Base-by-base conservation (phyloP, 1,284 basidiomycete genomes). In the Ganoderma boninense region DNA sequence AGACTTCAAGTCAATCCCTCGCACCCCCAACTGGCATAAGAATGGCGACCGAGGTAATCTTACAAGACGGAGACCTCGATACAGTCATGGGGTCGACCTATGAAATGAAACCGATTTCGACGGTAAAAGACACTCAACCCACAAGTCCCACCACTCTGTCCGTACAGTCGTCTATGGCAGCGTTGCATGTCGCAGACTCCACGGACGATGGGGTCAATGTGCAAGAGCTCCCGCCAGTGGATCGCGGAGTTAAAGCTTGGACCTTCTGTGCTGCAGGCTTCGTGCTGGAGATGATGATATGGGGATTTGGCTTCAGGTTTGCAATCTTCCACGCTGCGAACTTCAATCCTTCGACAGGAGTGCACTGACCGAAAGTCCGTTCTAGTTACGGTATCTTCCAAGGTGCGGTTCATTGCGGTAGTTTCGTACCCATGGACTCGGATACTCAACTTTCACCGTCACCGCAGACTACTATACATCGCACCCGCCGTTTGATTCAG, bases 271-370 rank as follows among this genome's bases (percentile, higher is more conserved):
- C 67, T 44, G 62, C 70, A 2, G 69, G 44, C 16, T 71, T 71
- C 23, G 42, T 73, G 0, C 76, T 84, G 7, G 81, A 84, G 69
- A 79, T 79, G 35, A 75, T 85, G 66, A 77, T 84, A 26, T 85
- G 83, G 83, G 81, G 83, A 6, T 73, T 73, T 16, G 69, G 72
- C 20, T 73, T 73, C 62, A 73, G 72, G 72, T 73, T 73, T 38
- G 10, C 65, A 64, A 4, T 35, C 13, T 14, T 20, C 14, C 23
- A 14, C 29, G 29, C 20, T 46, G 14, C 16, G 8, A 20, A 6
- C 52, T 14, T 52, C 23, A 10, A 29, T 29, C 26, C 26, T n/a
- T 49, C 2, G 18, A 52, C 13, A 26, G 6, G 18, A 13, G 35
- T 40, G 38, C 10, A 35, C 57, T 60, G 57, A 60, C 20, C 20